Evolutionary conservation across 2,329 filamentous ascomycete species (phyloP), one percentile per base, ranked within the genome.

Genomic region (Penicillium hesseltinei): DNA sequence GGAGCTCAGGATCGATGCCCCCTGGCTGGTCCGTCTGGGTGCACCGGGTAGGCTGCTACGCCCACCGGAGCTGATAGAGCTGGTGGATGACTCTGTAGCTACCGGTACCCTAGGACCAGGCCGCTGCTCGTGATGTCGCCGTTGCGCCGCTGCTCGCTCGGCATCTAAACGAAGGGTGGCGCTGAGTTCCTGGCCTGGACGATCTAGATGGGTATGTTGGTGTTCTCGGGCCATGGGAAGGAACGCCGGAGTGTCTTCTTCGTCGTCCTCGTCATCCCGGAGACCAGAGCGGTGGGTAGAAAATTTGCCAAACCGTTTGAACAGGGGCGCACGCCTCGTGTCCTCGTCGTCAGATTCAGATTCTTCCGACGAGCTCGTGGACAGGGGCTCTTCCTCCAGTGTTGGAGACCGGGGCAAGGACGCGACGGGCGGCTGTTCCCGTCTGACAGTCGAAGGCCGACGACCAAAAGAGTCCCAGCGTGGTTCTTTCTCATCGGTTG

Each of bases 221-320:
- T 55, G 47, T 4, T 69, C 66, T 2, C 69, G 66, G 5, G 68
- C 63, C 21, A 80, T 65, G 1, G 78, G 78, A 1, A 80, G 68
- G 55, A 81, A 81, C 2, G 78, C 76, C 0, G 77, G 78, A 0
- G 77, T 70, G 21, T 79, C 77, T 36, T 80, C 77, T 13, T 77
- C 77, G 25, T 78, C 76, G 17, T 78, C 71, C 21, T 76, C 75
- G 4, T 75, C 71, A 27, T 75, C 72, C 23, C 68, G 58, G 13
- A 72, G 53, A 39, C 71, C 62, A 1, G 67, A 63, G 25, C 68
- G 69, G 54, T 75, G 73, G 3, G 63, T 71, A 4, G 75, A 78
- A 45, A 73, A 74, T 58, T 73, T 73, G 9, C 75, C 74, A 54
- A 76, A 76, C 9, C 73, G 72, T 57, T 69, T 71, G 53, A 75